A percentile compares a stretch with the other conserved stretches of the same genome.
phyloP scores from a whole-genome alignment of 495 filamentous ascomycete genomes.

The Aspergillus asperescens region DNA sequence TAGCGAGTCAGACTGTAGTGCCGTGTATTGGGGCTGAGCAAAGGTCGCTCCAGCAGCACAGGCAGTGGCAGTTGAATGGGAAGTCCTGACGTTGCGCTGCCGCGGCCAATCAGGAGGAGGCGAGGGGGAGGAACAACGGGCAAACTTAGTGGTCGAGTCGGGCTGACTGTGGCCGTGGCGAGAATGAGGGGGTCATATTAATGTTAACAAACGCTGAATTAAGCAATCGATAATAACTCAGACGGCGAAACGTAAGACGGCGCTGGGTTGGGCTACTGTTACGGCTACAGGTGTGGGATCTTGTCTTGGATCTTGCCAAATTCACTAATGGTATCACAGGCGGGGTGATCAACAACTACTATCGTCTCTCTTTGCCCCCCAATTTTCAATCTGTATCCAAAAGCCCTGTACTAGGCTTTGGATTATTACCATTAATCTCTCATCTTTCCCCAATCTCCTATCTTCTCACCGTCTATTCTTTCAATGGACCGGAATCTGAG shows the following conservation, averaged over 20 bases:
- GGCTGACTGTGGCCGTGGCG: neutral
- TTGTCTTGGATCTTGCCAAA: too few relatives aligned
- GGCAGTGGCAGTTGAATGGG: neutral
- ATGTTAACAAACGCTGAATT: neutral
- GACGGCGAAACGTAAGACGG: neutral
- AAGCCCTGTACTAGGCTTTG: neutral
- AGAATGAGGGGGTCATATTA: neutral
- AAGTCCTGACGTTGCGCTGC: constrained; percentile 25
- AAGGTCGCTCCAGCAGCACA: neutral
- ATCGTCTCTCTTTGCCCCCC: neutral
- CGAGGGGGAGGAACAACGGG: constrained; percentile 16
- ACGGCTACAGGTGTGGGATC: too few relatives aligned
- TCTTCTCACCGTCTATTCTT: neutral
- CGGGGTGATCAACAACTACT: neutral
- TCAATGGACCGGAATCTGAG: neutral
- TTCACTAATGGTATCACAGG: neutral
- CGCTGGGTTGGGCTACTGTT: neutral
- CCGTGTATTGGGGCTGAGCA: constrained; percentile 29
- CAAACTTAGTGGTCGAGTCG: neutral
- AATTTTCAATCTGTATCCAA: neutral
- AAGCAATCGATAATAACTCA: neutral
- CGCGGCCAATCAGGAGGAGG: constrained; percentile 21
- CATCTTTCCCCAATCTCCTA: neutral
- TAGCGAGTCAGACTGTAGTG: constrained; percentile 8
- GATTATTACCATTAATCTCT: neutral